Percentiles rank a stretch among this genome's conserved stretches.
phyloP scores from a whole-genome alignment of 1,284 basidiomycete genomes.

The Pascua sp. region DNA sequence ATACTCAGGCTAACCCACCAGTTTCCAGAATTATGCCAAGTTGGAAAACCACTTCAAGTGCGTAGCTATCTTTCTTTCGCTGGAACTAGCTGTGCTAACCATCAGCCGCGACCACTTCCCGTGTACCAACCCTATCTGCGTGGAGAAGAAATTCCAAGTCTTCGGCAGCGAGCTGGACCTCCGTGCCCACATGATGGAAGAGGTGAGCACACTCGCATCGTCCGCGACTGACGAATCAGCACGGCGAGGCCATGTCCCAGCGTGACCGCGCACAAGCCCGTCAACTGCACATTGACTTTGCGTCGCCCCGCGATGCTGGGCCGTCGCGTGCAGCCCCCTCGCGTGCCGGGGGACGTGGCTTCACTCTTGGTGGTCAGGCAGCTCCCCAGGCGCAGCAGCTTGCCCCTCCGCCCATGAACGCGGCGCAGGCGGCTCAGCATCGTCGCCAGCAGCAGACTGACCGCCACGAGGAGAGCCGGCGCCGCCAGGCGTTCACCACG shows the following conservation, averaged over 20 bases:
- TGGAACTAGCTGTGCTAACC: slow-evolving; percentile 12
- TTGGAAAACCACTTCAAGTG: slow-evolving; percentile 57
- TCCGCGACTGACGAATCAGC: slow-evolving; percentile 47
- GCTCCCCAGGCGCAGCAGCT: slow-evolving; percentile 35
- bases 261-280: slow-evolving; percentile 73
- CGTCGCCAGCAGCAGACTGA: slow-evolving; percentile 37
- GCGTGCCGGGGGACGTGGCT: slow-evolving; percentile 29
- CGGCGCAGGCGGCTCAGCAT: slow-evolving; percentile 41
- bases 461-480: slow-evolving; percentile 36
- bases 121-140: slow-evolving; percentile 70
- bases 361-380: slow-evolving; percentile 23
- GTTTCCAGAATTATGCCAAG: slow-evolving; percentile 72
- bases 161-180: slow-evolving; percentile 84
- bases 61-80: slow-evolving; percentile 5
- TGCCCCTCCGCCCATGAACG: slow-evolving; percentile 33
- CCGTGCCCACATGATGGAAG: slow-evolving; percentile 77
- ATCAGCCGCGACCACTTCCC: slow-evolving; percentile 62
- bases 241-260: slow-evolving; percentile 73
- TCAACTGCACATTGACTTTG: slow-evolving; percentile 73
- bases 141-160: slow-evolving; percentile 89
- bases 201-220: slow-evolving; percentile 26
- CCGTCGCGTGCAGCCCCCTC: slow-evolving; percentile 9
- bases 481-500: slow-evolving; percentile 59
- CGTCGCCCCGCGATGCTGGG: slow-evolving; percentile 13
- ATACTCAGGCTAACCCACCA: slow-evolving; percentile 36